These are phyloP conservation scores for Acanthamoeba culbertsoni DNA, from an alignment of 208 protist species.

Conservation along the genomic window DNA sequence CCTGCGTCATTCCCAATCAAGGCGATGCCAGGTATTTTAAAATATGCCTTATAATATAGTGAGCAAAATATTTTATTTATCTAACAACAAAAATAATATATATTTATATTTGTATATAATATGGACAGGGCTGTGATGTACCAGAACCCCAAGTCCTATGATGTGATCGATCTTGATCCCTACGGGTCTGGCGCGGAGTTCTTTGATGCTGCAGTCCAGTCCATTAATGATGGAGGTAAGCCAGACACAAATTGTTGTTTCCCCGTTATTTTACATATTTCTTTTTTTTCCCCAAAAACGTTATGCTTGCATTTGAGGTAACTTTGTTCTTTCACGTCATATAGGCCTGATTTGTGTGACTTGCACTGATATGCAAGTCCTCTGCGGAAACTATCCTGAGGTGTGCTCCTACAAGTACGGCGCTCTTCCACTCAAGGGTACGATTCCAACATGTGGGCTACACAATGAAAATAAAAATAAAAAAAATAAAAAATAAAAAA, in stretches of 20 bases:
- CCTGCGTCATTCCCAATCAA: slow-evolving; percentile 87
- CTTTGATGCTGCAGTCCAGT: slow-evolving; percentile 95
- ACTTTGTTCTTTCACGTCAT: no score
- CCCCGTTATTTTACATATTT: not conserved
- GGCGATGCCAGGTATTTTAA: slow-evolving; percentile 86
- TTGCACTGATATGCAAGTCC: slow-evolving; percentile 97
- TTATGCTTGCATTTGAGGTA: not conserved
- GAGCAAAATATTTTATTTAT: not conserved
- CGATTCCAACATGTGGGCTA: not conserved
- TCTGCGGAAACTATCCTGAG: slow-evolving; percentile 96
- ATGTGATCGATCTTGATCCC: slow-evolving; percentile 99
- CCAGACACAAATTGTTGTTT: not conserved
- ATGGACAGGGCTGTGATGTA: slow-evolving; percentile 84
- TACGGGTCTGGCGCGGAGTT: slow-evolving; percentile 98
- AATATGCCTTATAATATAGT: not conserved
- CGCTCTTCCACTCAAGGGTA: slow-evolving; percentile 87
- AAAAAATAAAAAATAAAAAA: not conserved
- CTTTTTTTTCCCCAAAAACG: not conserved
- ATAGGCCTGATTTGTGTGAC: slow-evolving; percentile 96
- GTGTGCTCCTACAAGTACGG: slow-evolving; percentile 98
- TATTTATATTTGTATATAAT: no score
- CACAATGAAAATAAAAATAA: not conserved
- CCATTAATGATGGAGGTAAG: slow-evolving; percentile 93
- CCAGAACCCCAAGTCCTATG: slow-evolving; percentile 87
- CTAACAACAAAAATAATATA: not conserved